phyloP scores from a whole-genome alignment of 805 yeast genomes.

The Wickerhamiella nectarea region DNA sequence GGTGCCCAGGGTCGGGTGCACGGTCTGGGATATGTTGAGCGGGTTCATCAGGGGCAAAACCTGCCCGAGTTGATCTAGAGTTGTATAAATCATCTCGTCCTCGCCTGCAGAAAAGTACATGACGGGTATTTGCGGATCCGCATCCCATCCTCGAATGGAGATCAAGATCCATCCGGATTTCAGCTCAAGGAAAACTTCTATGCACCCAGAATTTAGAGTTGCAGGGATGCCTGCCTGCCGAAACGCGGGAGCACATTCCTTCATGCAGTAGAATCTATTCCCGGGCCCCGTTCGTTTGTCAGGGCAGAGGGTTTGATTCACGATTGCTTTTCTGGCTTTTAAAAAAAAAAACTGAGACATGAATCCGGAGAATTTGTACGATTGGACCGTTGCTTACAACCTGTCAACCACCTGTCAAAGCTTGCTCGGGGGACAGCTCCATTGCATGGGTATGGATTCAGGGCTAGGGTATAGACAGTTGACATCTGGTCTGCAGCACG shows the following conservation, averaged over 20 bases:
- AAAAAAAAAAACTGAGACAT: not conserved
- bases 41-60: not conserved
- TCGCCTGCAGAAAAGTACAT: slow-evolving; percentile 18
- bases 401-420: not conserved
- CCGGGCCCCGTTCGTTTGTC: not conserved
- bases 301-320: not conserved
- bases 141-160: slow-evolving; percentile 21
- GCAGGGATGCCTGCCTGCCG: not conserved
- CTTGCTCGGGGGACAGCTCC: not conserved
- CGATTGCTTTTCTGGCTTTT: not conserved
- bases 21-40: slow-evolving; percentile 13
- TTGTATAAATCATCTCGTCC: slow-evolving; percentile 11
- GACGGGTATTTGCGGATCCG: slow-evolving; percentile 23
- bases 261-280: not conserved
- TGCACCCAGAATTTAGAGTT: not conserved
- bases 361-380: not conserved
- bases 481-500: not conserved
- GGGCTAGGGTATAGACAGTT: not conserved
- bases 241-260: not conserved
- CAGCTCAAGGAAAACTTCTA: not conserved
- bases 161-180: not conserved
- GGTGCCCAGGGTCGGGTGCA: slow-evolving; percentile 22
- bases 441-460: not conserved
- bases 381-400: not conserved
- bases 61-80: slow-evolving; percentile 10